Evolutionary conservation across 495 filamentous ascomycete species (phyloP), one percentile per base, ranked within the genome.

Genomic region (Sporormia fimetaria): DNA sequence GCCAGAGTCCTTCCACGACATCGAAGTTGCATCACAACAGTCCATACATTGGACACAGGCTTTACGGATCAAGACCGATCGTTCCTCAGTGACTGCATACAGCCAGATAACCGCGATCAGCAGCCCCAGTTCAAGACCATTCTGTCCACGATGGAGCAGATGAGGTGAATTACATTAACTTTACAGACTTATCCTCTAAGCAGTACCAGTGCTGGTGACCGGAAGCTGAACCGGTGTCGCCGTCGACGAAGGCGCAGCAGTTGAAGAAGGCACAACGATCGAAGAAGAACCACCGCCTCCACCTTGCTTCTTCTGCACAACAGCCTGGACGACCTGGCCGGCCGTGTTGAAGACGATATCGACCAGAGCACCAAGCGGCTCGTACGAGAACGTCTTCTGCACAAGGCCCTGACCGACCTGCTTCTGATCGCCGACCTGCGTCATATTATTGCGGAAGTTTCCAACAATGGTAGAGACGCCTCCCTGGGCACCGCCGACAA

Each of bases 401-500:
- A 66, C 64, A 20, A 68, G 29, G 4, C 71, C 73, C 28, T 65
- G 63, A 3, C 58, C 59, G 6, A 76, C 40, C 3, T 59, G 49
- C 51, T 69, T 52, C 3, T 42, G 27, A 28, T 59, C 37, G 0
- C 70, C 73, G 16, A 69, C 72, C 33, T 57, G 64, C 15, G 71
- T 76, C 72, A 76, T 76, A 51, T 75, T 76, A 35, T 57, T 57
- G 40, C 63, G 47, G 41, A 65, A 75, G 38, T 69, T 67, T 30
- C 72, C 72, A 1, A 75, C 70, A 31, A 75, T 75, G 6, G 57
- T 56, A 30, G 59, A 66, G 0, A 68, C 56, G 1, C 62, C 18
- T 4, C 52, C 52, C 8, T 62, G 62, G 0, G 55, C 63, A 6
- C 52, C 44, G 1, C 65, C 65, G 5, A 57, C 61, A 1, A 74